Evolutionary conservation across 345 rosid genomes (phyloP), one percentile per base, ranked within the genome.

Genomic region (Aethionema arabicum): DNA sequence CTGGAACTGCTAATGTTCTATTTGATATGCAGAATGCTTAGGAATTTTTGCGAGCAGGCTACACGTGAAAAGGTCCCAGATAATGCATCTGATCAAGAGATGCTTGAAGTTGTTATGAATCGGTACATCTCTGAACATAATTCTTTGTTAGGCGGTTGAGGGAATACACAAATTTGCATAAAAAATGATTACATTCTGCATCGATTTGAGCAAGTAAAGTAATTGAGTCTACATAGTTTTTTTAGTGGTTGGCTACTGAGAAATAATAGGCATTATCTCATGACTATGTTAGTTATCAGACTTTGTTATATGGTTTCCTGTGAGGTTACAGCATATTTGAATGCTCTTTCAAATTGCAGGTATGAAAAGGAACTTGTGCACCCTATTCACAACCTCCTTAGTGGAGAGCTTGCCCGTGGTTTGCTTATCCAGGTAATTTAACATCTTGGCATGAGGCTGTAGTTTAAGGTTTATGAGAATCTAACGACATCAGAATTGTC

Each of bases 361-460:
- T 92, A 92, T 50, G 98, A 92, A 65, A 80, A 81, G 64, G 98
- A 92, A 76, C 81, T 92, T 42, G 73, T 55, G 64, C 90, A 84
- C 78, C 98, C 98, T 47, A 80, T 92, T 61, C 86, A 85, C 63
- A 92, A 92, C 82, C 95, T 92, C 69, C 63, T 92, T 47, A 69
- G 65, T 7, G 97, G 98, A 66, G 98, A 89, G 84, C 98, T 92
- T 79, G 97, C 95, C 58, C 97, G 90, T 67, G 91, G 86, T 69
- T 74, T 92, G 76, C 95, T 89, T 66, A 92, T 92, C 73, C 98
- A 92, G 95, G 98, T 89, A 79, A 48, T 43, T 55, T 56, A 47
- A 50, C 59, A 44, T 15, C 15, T 33, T 49, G 42, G 36, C 31
- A 53, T 61, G 58, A 52, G 47, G 42, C 16, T 72, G 36, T 46